phyloP scores from a whole-genome alignment of 192 early-diverging fungal genomes.

The Umbelopsis sp. region DNA sequence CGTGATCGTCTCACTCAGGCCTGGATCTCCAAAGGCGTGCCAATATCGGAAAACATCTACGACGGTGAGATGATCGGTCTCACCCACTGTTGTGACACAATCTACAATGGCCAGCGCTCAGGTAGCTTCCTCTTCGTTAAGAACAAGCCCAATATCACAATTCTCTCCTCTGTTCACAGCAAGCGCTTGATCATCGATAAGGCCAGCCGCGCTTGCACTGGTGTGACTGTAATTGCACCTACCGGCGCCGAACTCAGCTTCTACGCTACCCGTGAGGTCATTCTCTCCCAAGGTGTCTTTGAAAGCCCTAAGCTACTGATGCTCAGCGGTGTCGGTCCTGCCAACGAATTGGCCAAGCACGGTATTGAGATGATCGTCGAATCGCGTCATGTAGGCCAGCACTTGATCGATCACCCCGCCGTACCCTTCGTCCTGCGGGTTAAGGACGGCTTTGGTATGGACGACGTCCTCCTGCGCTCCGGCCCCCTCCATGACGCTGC shows the following conservation, averaged over 20 bases:
- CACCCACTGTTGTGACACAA: conserved; percentile 27
- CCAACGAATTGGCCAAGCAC: conserved; percentile 27
- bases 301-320: conserved; percentile 34
- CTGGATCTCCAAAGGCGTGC: conserved; percentile 3
- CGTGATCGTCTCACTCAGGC: not conserved
- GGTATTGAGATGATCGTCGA: conserved; percentile 30
- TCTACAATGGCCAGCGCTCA: conserved; percentile 31
- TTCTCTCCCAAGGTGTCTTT: conserved; percentile 34
- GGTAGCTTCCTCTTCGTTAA: conserved; percentile 28
- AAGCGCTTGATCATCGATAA: conserved; percentile 28
- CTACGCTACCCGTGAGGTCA: conserved; percentile 32
- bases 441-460: conserved; percentile 31
- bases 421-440: conserved; percentile 24
- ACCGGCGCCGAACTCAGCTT: conserved; percentile 26
- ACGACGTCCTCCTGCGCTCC: conserved; percentile 22
- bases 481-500: conserved; percentile 16
- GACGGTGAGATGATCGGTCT: conserved; percentile 27
- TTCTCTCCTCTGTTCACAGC: conserved; percentile 20
- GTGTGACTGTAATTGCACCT: conserved; percentile 28
- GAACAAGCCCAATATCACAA: conserved; percentile 30
- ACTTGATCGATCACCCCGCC: conserved; percentile 22
- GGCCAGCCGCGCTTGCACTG: conserved; percentile 26
- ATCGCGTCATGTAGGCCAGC: conserved; percentile 29
- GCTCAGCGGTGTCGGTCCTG: conserved; percentile 33
- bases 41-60: conserved; percentile 24